These are phyloP conservation scores for slime mould (Dictyostelium discoideum) DNA, from an alignment of 78 protist genomes.

Conservation along the genomic window dicty_2.7 NC_007089.4:2169001-2169500, in stretches of 20 bases:
- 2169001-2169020: slow-evolving; percentile 55
- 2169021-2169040: slow-evolving; percentile 36
- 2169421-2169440: too few relatives aligned
- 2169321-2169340: not conserved
- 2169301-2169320: too few relatives aligned
- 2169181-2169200: slow-evolving; percentile 3
- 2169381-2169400: too few relatives aligned
- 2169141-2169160: slow-evolving; percentile 69
- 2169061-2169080: slow-evolving; percentile 16
- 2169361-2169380: too few relatives aligned
- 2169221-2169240: slow-evolving; percentile 19
- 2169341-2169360: too few relatives aligned
- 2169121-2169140: slow-evolving; percentile 10
- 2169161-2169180: slow-evolving; percentile 31
- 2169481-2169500: too few relatives aligned
- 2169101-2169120: slow-evolving; percentile 5
- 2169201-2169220: not conserved
- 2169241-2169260: not conserved
- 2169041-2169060: not conserved
- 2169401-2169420: too few relatives aligned
- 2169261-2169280: not conserved
- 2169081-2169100: not conserved
- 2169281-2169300: too few relatives aligned
- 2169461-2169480: not conserved
- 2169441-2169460: too few relatives aligned